Base-by-base conservation (phyloP, 1,284 basidiomycete genomes). In the Malassezia obtusa region DNA sequence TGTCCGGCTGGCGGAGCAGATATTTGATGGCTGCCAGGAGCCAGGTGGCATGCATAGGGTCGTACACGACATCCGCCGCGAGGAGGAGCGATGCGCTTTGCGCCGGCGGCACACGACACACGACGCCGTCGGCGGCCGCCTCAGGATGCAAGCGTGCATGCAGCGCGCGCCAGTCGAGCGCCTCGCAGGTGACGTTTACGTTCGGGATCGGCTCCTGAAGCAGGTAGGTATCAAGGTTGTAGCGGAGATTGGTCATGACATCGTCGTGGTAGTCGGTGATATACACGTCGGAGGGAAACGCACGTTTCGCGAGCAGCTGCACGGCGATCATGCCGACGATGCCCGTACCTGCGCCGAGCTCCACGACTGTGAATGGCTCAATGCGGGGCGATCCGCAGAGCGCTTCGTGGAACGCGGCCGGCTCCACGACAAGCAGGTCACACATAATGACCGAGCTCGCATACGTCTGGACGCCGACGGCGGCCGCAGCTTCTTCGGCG, bases 391-490 rank as follows among this genome's bases (percentile, higher is more conserved):
- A 22, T 21, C 11, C 12, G 15, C 12, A 7, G 45, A 40, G 15
- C 24, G 41, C 8, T 7, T 24, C 35, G 22, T 39, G 36, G 28
- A 40, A 49, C 2, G 11, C 3, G 19, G 11, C 6, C 8, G 26
- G 47, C 26, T 40, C 12, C 11, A 14, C 15, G 25, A 56, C 53
- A 11, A 56, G 35, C 25, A 45, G 26, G 26, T 56, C 53, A 30
- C 48, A 33, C 48, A 56, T 50, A 17, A 56, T 50, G 8, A 56
- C 40, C 10, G 53, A 56, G 40, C 48, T 50, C 14, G 48, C 53
- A 31, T 56, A 56, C 21, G 53, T 56, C 43, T 56, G 53, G 37
- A 56, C 44, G 31, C 53, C 53, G 17, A 56, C 53, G n/a, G 53
- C 53, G 0, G 33, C 53, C 0, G 53, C 53, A 2, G 53, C 49